A percentile compares a stretch with the other conserved stretches of the same genome.
Conservation (phyloP, 768 basidiomycete genomes). For the Exidia glandulosa region DNA sequence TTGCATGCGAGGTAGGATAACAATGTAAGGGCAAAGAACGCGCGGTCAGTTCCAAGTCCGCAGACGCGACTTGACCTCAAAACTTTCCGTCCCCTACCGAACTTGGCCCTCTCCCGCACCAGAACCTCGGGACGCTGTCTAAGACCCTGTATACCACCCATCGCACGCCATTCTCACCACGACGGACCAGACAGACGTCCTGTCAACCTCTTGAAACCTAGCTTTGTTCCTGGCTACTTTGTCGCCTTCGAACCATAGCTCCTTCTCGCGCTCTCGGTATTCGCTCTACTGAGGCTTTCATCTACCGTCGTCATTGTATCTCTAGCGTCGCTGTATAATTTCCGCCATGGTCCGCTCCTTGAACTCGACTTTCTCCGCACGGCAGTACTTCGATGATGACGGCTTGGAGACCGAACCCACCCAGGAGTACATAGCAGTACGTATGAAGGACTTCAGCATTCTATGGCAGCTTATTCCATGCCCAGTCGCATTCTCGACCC, state of each 20-base stretch:
- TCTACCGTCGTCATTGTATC: not conserved
- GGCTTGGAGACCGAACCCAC: not conserved
- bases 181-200: too few relatives aligned
- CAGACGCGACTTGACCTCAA: too few relatives aligned
- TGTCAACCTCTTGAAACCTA: too few relatives aligned
- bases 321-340: not conserved
- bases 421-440: not conserved
- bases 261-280: not conserved
- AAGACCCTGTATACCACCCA: too few relatives aligned
- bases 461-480: not conserved
- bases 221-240: too few relatives aligned
- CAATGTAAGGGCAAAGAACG: too few relatives aligned
- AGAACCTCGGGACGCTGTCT: too few relatives aligned
- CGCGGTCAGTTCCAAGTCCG: too few relatives aligned
- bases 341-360: not conserved
- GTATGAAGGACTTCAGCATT: not conserved
- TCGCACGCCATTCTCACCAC: too few relatives aligned
- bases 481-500: slow-evolving; percentile 68
- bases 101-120: too few relatives aligned
- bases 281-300: not conserved
- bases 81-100: too few relatives aligned
- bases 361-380: not conserved
- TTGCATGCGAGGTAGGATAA: too few relatives aligned
- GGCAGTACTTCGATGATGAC: not conserved
- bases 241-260: not conserved